Evolutionary conservation across 1,284 basidiomycete species (phyloP).

Genomic region (Boletellus deceptivus): DNA sequence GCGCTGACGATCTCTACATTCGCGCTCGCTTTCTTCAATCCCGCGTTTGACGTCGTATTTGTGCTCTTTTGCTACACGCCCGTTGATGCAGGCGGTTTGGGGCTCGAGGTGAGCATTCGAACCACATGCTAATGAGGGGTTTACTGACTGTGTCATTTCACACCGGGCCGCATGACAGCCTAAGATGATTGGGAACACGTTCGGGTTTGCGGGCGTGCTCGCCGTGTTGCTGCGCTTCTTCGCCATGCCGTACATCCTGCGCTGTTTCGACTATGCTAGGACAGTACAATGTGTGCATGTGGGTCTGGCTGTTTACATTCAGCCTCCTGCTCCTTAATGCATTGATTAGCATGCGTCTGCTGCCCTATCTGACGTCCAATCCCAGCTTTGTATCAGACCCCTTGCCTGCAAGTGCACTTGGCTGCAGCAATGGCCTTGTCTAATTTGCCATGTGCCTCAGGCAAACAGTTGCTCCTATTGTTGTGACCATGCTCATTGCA

Average conservation of each 20-base stretch:
- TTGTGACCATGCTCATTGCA: conserved; percentile 21
- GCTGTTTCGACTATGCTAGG: conserved; percentile 19
- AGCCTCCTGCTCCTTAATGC: conserved; percentile 15
- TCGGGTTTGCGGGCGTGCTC: conserved; percentile 16
- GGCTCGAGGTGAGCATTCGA: conserved; percentile 15
- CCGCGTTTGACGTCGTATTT: conserved; percentile 22
- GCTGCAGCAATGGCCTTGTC: conserved; percentile 23
- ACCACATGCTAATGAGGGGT: background rate
- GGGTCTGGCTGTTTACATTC: conserved; percentile 17
- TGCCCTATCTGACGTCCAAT: background rate
- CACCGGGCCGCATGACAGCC: conserved; percentile 10
- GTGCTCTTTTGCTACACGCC: conserved; percentile 22
- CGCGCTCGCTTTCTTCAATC: conserved; percentile 14
- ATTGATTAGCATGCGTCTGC: conserved; percentile 11
- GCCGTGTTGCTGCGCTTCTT: conserved; percentile 14
- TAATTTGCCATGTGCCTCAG: conserved; percentile 24
- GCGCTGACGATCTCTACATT: conserved; percentile 23
- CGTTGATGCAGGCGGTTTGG: conserved; percentile 16
- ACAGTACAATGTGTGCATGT: conserved; percentile 24
- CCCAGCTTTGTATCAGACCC: background rate
- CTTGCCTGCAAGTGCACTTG: conserved; percentile 10
- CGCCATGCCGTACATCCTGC: conserved; percentile 20
- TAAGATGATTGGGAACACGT: conserved; percentile 14
- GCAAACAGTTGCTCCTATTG: conserved; percentile 17
- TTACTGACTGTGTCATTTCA: background rate